These are phyloP conservation scores for Sporisorium reilianum DNA, from an alignment of 1,284 basidiomycete species.

Conservation along the genomic window DNA sequence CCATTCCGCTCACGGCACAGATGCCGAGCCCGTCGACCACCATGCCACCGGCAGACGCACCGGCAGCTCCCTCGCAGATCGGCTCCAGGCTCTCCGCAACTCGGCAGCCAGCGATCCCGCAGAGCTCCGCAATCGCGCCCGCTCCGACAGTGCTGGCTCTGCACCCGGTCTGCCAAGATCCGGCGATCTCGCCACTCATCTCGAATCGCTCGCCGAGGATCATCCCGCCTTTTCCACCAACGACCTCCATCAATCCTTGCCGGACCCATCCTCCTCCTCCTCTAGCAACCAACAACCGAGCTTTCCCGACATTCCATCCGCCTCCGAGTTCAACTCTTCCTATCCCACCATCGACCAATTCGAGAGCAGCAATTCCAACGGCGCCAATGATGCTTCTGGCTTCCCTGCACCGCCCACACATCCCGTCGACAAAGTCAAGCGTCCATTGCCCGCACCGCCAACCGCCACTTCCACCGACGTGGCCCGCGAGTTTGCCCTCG, in stretches of 20 bases:
- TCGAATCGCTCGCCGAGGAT: slow-evolving; percentile 31
- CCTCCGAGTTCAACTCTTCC: slow-evolving; percentile 49
- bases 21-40: slow-evolving; percentile 42
- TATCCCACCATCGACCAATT: slow-evolving; percentile 62
- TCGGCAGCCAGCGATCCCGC: slow-evolving; percentile 39
- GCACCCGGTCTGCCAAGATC: slow-evolving; percentile 13
- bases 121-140: slow-evolving; percentile 31
- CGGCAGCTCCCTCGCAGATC: slow-evolving; percentile 42
- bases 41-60: slow-evolving; percentile 34
- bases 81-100: slow-evolving; percentile 46
- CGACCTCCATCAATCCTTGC: slow-evolving; percentile 24
- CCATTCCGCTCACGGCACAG: slow-evolving; percentile 39
- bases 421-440: slow-evolving; percentile 34
- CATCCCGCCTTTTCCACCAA: slow-evolving; percentile 26
- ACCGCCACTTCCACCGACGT: slow-evolving; percentile 33
- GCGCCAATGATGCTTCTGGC: slow-evolving; percentile 11
- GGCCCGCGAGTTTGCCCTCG: slow-evolving; percentile 46
- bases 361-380: slow-evolving; percentile 27
- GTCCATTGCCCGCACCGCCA: slow-evolving; percentile 52
- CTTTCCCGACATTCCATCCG: slow-evolving; percentile 43
- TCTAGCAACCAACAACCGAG: slow-evolving; percentile 1
- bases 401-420: slow-evolving; percentile 52
- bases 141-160: slow-evolving; percentile 25
- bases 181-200: slow-evolving; percentile 28
- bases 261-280: slow-evolving; percentile 4